Evolutionary conservation across 2,329 filamentous ascomycete species (phyloP), one percentile per base, ranked within the genome.

Genomic region (Capronia epimyces): DNA sequence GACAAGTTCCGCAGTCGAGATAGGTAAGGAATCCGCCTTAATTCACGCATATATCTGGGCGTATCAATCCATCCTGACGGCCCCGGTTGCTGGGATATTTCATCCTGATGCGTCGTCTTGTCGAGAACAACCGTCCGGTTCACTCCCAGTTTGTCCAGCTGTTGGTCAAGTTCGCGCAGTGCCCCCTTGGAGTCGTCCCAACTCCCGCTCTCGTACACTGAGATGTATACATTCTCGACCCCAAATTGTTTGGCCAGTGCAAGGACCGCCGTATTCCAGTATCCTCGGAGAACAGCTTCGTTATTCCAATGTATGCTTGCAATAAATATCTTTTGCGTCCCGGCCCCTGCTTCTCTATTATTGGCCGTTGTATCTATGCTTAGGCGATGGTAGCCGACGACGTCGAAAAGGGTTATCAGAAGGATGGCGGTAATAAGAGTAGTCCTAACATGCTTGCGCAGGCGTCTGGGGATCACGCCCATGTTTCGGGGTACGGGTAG

Each of bases 231-330:
- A 61, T 86, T 86, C 1, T 79, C 71, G 0, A 75, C 66, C 0
- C 83, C 83, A 3, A 86, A 67, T 8, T 71, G 67, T 42, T 75
- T 68, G 2, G 77, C 74, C n/a, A 87, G 68, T 1, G 75, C 68
- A 5, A 83, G 49, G 1, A 88, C 69, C 0, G 80, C 81, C 3
- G 72, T 65, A 55, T 75, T 81, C 83, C 84, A 87, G 58, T 82
- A 75, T 3, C 69, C 69, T 10, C 76, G 73, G 1, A 87, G 70
- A 20, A 86, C 70, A 1, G 64, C 63, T 52, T 77, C 84, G 55
- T 80, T 79, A 62, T 84, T 86, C 74, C 82, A 86, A 61, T 84
- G 81, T 63, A 83, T 80, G 55, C 78, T 80, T 2, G 83, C 80
- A 54, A 88, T 84, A 67, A 80, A 87, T 52, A 87, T 50, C 27